A percentile compares a stretch with the other conserved stretches of the same genome.
Evolutionary conservation across 495 filamentous ascomycete species (phyloP).

Genomic region (Thozetella sp.): DNA sequence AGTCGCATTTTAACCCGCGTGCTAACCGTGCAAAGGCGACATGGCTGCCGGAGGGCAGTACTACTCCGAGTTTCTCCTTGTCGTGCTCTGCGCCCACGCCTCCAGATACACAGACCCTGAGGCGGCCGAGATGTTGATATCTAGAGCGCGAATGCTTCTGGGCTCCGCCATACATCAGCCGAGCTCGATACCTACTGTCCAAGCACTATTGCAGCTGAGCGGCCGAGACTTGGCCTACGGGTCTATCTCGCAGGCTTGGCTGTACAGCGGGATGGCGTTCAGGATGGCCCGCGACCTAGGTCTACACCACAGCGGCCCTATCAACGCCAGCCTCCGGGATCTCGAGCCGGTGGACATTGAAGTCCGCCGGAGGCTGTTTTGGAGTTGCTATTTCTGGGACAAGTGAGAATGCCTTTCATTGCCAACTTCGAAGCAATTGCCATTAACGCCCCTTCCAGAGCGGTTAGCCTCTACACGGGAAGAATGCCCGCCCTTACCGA

Average conservation of each 20-base stretch:
- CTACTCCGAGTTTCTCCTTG: conserved; percentile 28
- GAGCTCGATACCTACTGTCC: conserved; percentile 36
- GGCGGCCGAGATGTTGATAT: conserved; percentile 9
- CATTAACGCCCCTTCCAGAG: not conserved
- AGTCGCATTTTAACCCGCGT: too few species aligned
- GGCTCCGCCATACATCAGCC: conserved; percentile 15
- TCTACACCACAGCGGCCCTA: conserved; percentile 49
- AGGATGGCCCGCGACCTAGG: conserved; percentile 44
- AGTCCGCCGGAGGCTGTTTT: conserved; percentile 25
- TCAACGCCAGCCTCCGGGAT: conserved; percentile 45
- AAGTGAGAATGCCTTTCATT: conserved; percentile 6
- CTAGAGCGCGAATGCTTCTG: conserved; percentile 15
- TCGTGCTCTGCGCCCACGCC: conserved; percentile 12
- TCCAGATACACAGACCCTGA: conserved; percentile 4
- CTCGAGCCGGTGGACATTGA: conserved; percentile 28
- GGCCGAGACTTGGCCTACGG: conserved; percentile 11
- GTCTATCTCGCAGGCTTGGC: conserved; percentile 36
- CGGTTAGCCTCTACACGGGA: conserved; percentile 25
- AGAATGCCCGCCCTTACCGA: conserved; percentile 32
- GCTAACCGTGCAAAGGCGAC: not conserved
- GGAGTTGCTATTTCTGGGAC: conserved; percentile 28
- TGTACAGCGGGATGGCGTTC: conserved; percentile 34
- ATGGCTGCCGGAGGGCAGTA: conserved; percentile 16
- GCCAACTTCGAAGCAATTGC: not conserved
- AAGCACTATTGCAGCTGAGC: conserved; percentile 12